Base-by-base conservation (phyloP, 78 protist genomes). In the Blattamonas nauphoetae region DNA sequence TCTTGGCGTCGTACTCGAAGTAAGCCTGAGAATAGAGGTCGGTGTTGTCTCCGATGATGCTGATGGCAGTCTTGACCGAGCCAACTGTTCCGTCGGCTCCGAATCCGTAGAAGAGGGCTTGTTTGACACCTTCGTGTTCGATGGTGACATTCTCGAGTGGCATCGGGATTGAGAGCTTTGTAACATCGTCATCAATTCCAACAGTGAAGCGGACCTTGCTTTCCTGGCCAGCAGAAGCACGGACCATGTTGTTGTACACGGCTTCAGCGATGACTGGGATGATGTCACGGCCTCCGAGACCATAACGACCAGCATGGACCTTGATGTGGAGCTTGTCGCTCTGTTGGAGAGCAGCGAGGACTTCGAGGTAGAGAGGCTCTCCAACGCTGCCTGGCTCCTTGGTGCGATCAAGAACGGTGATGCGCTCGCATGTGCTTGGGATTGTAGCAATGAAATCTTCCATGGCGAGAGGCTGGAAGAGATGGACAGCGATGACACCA, bases 51-150 rank as follows among this genome's bases (percentile, higher is more conserved):
- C 71, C 87, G 63, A 93, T 93, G 45, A 89, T 79, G 43, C 45
- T 88, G 89, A 93, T 90, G 34, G 95, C 94, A 1, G 11, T 2
- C 87, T 93, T 89, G 88, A 87, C 87, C 41, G 95, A 92, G 33
- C 94, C 91, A 45, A 93, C 93, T 21, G 95, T 93, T 32, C 95
- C 95, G 86, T 93, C 95, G 6, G 90, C 78, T 32, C 95, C 95
- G n/a, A 92, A 42, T 3, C 93, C 95, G 45, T 77, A 93, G 91
- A 93, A 83, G 44, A 90, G 21, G 81, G 89, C 44, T 78, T 93
- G 94, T n/a, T 42, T 71, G 78, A 88, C 79, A 41, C 86, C 89
- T 21, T 1, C 63, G 5, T 87, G 90, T 33, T 89, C 81, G 38
- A 82, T 0, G 78, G 81, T 44, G 77, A 90, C 0, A 38, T 45